A percentile compares a stretch with the other conserved stretches of the same genome.
These are phyloP conservation scores for Ophiostoma himal-ulmi DNA, from an alignment of 2,329 filamentous ascomycete genomes.

Conservation along the genomic window DNA sequence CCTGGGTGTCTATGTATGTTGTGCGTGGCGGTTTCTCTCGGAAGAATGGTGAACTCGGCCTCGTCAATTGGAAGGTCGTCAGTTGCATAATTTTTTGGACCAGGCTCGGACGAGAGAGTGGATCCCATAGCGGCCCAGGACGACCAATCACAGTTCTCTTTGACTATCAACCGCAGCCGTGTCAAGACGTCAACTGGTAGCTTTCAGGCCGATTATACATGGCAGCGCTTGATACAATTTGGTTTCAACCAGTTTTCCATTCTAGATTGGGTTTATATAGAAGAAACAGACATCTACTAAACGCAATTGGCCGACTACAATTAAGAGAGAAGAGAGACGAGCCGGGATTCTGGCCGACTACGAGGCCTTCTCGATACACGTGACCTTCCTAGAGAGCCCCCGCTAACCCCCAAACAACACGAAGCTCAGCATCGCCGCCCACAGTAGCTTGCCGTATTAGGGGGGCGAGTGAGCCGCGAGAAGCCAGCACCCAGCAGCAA, in stretches of 20 bases:
- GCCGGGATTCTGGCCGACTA: background rate
- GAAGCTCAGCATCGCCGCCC: slow-evolving; percentile 6
- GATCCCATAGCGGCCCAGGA: background rate
- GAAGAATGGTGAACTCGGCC: background rate
- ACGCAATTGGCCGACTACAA: background rate
- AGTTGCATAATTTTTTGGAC: slow-evolving; percentile 18
- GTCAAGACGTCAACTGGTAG: slow-evolving; percentile 2
- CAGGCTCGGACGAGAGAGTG: background rate
- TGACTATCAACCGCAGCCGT: background rate
- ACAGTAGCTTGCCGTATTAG: background rate
- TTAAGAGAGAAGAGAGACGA: background rate
- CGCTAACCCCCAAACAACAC: background rate
- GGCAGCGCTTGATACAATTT: background rate
- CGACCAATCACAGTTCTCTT: background rate
- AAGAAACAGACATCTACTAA: too few species aligned
- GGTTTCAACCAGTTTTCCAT: too few species aligned
- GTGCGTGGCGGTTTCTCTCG: background rate
- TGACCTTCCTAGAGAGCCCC: background rate
- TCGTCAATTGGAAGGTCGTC: background rate
- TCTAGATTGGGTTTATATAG: too few species aligned
- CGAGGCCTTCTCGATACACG: background rate
- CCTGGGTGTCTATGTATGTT: background rate
- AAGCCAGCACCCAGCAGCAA: background rate
- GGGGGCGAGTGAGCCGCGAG: background rate
- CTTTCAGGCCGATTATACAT: background rate